These are phyloP conservation scores for Plenodomus tracheiphilus DNA, from an alignment of 2,329 filamentous ascomycete species.

Conservation along the genomic window DNA sequence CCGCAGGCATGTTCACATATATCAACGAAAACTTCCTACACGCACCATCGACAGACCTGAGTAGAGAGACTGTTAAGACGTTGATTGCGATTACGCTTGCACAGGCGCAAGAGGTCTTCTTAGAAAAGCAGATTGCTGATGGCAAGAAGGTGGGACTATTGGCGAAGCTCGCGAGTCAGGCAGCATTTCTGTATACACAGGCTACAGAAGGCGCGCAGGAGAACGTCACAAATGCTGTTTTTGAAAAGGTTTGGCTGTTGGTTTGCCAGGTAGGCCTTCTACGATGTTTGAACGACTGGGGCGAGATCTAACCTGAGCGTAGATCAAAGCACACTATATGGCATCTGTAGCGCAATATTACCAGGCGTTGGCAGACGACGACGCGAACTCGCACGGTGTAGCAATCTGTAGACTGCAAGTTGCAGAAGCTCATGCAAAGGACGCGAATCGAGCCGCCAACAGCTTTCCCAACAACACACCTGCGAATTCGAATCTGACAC, in stretches of 20 bases:
- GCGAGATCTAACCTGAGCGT: conserved; percentile 35
- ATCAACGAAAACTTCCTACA: conserved; percentile 99
- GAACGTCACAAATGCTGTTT: conserved; percentile 86
- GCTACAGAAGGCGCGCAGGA: conserved; percentile 89
- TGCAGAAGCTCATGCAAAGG: conserved; percentile 76
- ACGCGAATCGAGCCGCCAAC: conserved; percentile 75
- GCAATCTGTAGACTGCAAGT: conserved; percentile 81
- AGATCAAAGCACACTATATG: conserved; percentile 79
- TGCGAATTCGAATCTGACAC: conserved; percentile 77
- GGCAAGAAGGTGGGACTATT: conserved; percentile 89
- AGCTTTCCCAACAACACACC: conserved; percentile 80
- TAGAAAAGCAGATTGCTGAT: conserved; percentile 93
- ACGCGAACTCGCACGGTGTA: conserved; percentile 82
- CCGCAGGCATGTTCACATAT: conserved; percentile 99
- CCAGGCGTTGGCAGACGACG: conserved; percentile 87
- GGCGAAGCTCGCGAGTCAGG: conserved; percentile 91
- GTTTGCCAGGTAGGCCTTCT: conserved; percentile 69
- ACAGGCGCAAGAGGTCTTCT: conserved; percentile 94
- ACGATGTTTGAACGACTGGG: background rate
- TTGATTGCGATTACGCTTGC: conserved; percentile 91
- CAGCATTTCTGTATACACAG: conserved; percentile 83
- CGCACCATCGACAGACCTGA: conserved; percentile 93
- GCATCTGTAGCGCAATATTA: conserved; percentile 89
- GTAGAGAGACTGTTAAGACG: conserved; percentile 92
- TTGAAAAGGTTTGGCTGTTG: conserved; percentile 90